Conservation (phyloP, 1,284 basidiomycete species). For the Cryptococcus neoformans region DNA sequence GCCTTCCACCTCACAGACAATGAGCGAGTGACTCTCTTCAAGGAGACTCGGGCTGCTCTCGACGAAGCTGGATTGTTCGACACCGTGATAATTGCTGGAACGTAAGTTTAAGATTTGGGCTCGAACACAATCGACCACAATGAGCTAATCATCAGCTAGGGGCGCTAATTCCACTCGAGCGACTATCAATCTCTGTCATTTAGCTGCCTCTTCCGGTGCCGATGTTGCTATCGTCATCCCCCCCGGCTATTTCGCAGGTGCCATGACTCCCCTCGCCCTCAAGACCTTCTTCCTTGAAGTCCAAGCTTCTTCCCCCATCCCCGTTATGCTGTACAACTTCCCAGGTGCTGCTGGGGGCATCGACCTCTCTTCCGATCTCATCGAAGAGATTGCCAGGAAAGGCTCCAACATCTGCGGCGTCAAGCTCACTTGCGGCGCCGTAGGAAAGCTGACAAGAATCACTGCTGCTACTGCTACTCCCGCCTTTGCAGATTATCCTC, state of each 20-base stretch:
- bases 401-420: constrained; percentile 63
- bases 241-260: constrained; percentile 81
- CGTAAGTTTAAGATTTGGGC: constrained; percentile 44
- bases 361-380: constrained; percentile 79
- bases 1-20: constrained; percentile 71
- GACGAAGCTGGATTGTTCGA: constrained; percentile 61
- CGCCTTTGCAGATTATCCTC: constrained; percentile 58
- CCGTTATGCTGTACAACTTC: constrained; percentile 88
- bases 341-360: constrained; percentile 79
- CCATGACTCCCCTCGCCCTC: constrained; percentile 63
- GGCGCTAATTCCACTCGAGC: constrained; percentile 77
- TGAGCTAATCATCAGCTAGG: constrained; percentile 13
- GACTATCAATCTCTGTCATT: constrained; percentile 66
- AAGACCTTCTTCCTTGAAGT: constrained; percentile 76
- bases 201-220: constrained; percentile 75
- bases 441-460: constrained; percentile 84
- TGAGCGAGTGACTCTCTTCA: constrained; percentile 69
- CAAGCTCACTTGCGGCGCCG: constrained; percentile 85
- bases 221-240: constrained; percentile 79
- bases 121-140: not conserved
- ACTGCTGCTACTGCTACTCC: constrained; percentile 63
- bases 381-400: constrained; percentile 68
- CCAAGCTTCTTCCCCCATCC: constrained; percentile 71
- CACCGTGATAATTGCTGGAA: constrained; percentile 74
- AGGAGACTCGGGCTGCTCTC: constrained; percentile 65